Evolutionary conservation across 495 filamentous ascomycete genomes (phyloP), one percentile per base, ranked within the genome.

Genomic region (Neurospora sp.): DNA sequence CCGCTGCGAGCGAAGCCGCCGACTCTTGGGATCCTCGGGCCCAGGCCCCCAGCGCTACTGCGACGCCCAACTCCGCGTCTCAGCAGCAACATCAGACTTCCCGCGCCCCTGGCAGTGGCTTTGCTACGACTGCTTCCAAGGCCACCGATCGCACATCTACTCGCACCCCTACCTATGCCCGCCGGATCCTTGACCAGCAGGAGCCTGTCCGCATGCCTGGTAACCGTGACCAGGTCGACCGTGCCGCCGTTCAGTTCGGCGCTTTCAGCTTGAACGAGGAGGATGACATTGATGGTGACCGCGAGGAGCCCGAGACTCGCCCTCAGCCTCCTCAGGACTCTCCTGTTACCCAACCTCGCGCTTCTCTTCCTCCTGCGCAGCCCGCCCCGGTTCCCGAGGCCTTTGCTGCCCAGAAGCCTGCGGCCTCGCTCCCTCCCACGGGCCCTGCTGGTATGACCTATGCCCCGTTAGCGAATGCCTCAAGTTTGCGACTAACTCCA

Each of bases 181-280:
- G 94, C 38, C 90, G 93, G 75, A 87, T 97, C 54, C 86, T 96
- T 77, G 94, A 98, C 75, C 96, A 99, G 78, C 94, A 95, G 79
- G 96, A 99, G 81, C 93, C 94, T 20, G 96, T 99, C 42, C 92
- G 97, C 70, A 98, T 99, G 96, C 96, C 96, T 39, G 94, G 93
- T n/a, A 97, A 98, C 82, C 94, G 97, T 77, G 94, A 94, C 46
- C 74, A 79, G 46, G 93, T 99, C 10, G 94, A 97, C 79, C 90
- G 93, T 71, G 88, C 94, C 69, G 91, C 94, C n/a, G 93, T 99
- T 54, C 96, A 98, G 79, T 99, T 99, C 82, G 96, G 96, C 70
- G 96, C 93, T 79, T 93, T 99, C 88, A 95, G 92, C 73, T 81
- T 98, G 77, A 95, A 94, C 80, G 96, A 91, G 72, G 80, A 86